Base-by-base conservation (phyloP, 2,329 filamentous ascomycete species). In the Paecilomyces sp. region DNA sequence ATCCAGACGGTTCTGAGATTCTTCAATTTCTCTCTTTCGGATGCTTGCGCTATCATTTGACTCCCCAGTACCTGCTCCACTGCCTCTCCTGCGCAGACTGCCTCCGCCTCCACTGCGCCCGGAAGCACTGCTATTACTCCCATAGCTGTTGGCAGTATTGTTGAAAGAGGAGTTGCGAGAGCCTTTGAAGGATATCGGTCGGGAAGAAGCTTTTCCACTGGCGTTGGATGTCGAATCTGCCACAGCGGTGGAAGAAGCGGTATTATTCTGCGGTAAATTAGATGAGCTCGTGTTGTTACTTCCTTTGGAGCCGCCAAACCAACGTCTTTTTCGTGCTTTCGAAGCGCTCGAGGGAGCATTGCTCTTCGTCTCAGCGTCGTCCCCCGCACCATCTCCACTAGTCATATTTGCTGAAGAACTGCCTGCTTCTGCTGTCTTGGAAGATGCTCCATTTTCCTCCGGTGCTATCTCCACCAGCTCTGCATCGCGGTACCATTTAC, bases 401-500 rank as follows among this genome's bases (percentile, higher is more conserved):
- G 58, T 70, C 54, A 66, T 59, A 59, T 63, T 65, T 25, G 67
- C 62, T 41, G 65, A 69, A 61, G 25, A 62, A 67, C 61, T 66
- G 65, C 47, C 66, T 72, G 70, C 63, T 66, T 62, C 64, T 65
- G 67, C 72, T 62, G 72, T 72, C 50, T 78, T 74, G 52, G 78
- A 76, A 59, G 77, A 68, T 13, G 77, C 69, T 55, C 79, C 76
- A 31, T 78, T 71, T 62, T 80, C 79, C 56, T 78, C 68, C 61
- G 78, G 69, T 50, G 76, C 72, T 9, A 88, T 78, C 70, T 99
- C 94, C 34, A 97, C 91, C 3, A 99, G 84, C 77, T 99, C 94
- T 9, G 94, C 94, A 71, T 97, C 94, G 47, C 94, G 89, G 70
- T 91, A 94, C 94, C 94, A 99, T 76, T 97, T 97, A 63, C 94